Percentiles rank a stretch among this genome's conserved stretches.
Conservation (phyloP, 148 eudicot genomes). For the Silene latifolia region DNA sequence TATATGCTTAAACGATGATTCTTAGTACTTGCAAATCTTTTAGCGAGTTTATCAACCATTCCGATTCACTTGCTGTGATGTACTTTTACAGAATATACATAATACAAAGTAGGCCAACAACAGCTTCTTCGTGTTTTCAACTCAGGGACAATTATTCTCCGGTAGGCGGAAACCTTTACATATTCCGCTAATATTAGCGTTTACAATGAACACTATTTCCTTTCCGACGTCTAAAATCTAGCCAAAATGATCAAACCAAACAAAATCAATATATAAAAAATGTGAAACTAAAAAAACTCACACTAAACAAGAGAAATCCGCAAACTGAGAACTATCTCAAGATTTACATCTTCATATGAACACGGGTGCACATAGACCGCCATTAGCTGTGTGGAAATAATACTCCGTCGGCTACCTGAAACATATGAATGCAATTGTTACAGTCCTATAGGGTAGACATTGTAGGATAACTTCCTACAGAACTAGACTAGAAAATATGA, state of each 20-base stretch:
- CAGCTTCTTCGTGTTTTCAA: no score
- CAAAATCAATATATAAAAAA: background rate
- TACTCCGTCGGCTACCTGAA: conserved; percentile 17
- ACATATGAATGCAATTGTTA: no score
- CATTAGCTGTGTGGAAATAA: background rate
- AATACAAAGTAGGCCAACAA: background rate
- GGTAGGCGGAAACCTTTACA: conserved; percentile 21
- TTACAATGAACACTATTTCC: conserved; percentile 12
- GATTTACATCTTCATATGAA: conserved; percentile 8
- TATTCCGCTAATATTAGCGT: conserved; percentile 17
- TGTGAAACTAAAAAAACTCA: conserved; percentile 5
- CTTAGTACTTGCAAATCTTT: no score
- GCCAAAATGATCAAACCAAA: conserved; percentile 4
- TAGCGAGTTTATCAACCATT: no score
- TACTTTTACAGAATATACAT: no score
- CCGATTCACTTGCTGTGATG: no score
- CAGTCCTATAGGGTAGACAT: no score
- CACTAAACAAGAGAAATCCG: conserved; percentile 7
- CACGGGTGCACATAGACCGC: background rate
- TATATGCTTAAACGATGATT: no score
- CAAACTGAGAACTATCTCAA: conserved; percentile 7
- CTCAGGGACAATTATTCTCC: no score
- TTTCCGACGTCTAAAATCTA: conserved; percentile 16
- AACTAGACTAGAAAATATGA: background rate
- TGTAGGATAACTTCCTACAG: no score